Evolutionary conservation across 1,284 basidiomycete species (phyloP).

Genomic region (Porodaedalea pini): DNA sequence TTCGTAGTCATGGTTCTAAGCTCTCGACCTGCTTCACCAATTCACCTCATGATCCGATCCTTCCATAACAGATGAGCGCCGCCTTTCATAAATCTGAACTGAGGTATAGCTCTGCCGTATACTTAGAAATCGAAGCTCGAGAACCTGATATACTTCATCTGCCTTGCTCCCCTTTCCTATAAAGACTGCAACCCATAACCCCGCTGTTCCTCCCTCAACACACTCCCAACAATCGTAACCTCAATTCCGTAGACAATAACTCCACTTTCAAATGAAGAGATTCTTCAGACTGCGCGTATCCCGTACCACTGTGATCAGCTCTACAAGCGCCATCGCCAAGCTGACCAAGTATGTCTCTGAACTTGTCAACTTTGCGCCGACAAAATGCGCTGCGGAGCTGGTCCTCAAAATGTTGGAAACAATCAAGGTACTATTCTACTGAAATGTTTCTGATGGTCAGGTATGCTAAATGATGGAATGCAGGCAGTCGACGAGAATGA

Average conservation of each 20-base stretch:
- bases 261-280: not conserved
- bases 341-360: not conserved
- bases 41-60: too few species aligned
- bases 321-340: not conserved
- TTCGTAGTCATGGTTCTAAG: too few species aligned
- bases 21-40: too few species aligned
- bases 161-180: too few species aligned
- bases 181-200: too few species aligned
- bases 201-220: too few species aligned
- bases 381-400: not conserved
- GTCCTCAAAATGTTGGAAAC: not conserved
- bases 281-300: not conserved
- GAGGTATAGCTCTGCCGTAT: too few species aligned
- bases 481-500: not conserved
- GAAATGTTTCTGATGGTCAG: too few species aligned
- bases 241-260: not conserved
- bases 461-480: not conserved
- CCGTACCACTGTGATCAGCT: not conserved
- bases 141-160: too few species aligned
- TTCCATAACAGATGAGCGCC: too few species aligned
- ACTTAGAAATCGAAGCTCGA: too few species aligned
- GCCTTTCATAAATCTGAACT: too few species aligned
- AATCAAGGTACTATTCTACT: not conserved
- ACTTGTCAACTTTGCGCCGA: not conserved
- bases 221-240: not conserved